A percentile compares a stretch with the other conserved stretches of the same genome.
phyloP scores from a whole-genome alignment of 305 asterid species.

The Fraxinus dipetala region DNA sequence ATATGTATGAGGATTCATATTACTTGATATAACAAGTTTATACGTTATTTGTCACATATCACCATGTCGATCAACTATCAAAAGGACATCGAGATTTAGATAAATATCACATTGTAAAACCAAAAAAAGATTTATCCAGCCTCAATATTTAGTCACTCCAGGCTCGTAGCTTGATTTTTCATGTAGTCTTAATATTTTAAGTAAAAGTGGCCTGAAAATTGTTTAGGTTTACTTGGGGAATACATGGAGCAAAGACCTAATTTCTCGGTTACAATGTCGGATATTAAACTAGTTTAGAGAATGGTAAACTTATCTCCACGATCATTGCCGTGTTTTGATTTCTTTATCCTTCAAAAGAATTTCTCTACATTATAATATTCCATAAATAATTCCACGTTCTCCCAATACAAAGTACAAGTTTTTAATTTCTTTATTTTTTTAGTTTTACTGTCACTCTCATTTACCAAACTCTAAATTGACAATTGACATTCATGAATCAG shows the following conservation, averaged over 20 bases:
- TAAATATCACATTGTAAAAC: not conserved
- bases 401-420: slow-evolving; percentile 18
- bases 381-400: slow-evolving; percentile 44
- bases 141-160: too few relatives aligned
- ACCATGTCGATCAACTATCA: too few relatives aligned
- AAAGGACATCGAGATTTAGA: not conserved
- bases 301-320: slow-evolving; percentile 49
- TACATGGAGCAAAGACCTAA: slow-evolving; percentile 38
- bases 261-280: slow-evolving; percentile 49
- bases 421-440: not conserved
- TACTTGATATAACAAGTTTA: too few relatives aligned
- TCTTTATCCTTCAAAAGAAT: slow-evolving; percentile 13
- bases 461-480: slow-evolving; percentile 28
- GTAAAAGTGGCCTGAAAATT: too few relatives aligned
- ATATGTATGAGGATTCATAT: too few relatives aligned
- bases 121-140: not conserved
- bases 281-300: slow-evolving; percentile 11
- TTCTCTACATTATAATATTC: slow-evolving; percentile 9
- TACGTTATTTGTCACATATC: too few relatives aligned
- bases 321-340: slow-evolving; percentile 27
- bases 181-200: not conserved
- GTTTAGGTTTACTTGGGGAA: not conserved
- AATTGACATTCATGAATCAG: slow-evolving; percentile 20
- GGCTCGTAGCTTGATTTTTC: not conserved
- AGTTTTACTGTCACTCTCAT: not conserved